A percentile compares a stretch with the other conserved stretches of the same genome.
phyloP scores from a whole-genome alignment of 2,329 filamentous ascomycete species.

The Fusarium subtropicale region DNA sequence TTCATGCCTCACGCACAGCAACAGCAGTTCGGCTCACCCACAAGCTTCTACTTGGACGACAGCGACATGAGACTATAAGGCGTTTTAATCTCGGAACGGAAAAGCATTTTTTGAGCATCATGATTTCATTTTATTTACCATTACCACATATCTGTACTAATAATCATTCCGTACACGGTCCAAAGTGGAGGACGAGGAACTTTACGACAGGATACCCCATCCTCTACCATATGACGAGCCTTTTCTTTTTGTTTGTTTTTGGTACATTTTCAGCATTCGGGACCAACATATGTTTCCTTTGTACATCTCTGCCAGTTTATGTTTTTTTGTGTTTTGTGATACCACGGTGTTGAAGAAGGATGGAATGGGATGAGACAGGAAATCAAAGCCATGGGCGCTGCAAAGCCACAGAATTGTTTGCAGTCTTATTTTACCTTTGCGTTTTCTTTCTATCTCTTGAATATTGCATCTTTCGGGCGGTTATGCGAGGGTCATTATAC shows the following conservation, averaged over 20 bases:
- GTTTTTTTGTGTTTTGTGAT: constrained; percentile 45
- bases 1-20: constrained; percentile 45
- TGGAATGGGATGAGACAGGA: constrained; percentile 34
- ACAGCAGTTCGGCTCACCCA: constrained; percentile 47
- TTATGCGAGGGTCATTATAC: constrained; percentile 34
- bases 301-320: constrained; percentile 20
- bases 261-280: constrained; percentile 28
- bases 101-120: constrained; percentile 38
- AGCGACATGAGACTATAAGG: constrained; percentile 46
- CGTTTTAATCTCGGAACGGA: constrained; percentile 34
- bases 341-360: constrained; percentile 46
- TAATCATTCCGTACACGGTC: constrained; percentile 32
- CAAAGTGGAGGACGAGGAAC: constrained; percentile 41
- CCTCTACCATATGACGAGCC: constrained; percentile 42
- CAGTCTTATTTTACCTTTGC: constrained; percentile 23
- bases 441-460: constrained; percentile 27
- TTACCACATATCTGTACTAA: constrained; percentile 44
- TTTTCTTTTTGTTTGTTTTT: constrained; percentile 24
- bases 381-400: constrained; percentile 26
- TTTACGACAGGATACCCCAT: constrained; percentile 43
- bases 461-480: constrained; percentile 37
- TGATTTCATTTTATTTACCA: constrained; percentile 32
- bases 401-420: constrained; percentile 22
- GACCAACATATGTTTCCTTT: constrained; percentile 25
- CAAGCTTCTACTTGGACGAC: constrained; percentile 47